phyloP scores from a whole-genome alignment of 2,329 filamentous ascomycete species.

The Zasmidium angulare region DNA sequence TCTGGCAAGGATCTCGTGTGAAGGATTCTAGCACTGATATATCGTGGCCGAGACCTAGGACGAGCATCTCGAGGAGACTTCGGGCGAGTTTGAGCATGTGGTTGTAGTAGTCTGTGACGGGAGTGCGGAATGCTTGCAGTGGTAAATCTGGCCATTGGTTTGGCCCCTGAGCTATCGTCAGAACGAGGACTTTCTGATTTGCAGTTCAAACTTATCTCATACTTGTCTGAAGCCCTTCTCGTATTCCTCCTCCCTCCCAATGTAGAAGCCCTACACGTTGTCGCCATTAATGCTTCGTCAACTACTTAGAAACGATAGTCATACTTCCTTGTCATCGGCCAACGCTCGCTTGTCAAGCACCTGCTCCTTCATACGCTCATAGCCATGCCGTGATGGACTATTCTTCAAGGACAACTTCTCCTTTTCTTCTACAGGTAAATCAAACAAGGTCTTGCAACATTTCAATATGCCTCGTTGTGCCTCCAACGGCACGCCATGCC shows the following conservation, averaged over 20 bases:
- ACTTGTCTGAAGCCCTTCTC: constrained; percentile 34
- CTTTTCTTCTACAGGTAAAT: constrained; percentile 20
- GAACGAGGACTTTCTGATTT: background rate
- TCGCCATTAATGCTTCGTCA: background rate
- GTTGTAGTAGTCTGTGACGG: constrained; percentile 19
- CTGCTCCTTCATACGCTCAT: constrained; percentile 18
- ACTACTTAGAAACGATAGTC: background rate
- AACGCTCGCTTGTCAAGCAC: constrained; percentile 19
- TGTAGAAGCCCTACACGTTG: constrained; percentile 26
- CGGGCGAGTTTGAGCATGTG: constrained; percentile 22
- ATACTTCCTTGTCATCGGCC: constrained; percentile 24
- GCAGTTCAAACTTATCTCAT: too few species aligned
- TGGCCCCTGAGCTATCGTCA: constrained; percentile 27
- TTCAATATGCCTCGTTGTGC: constrained; percentile 20
- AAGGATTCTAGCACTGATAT: constrained; percentile 26
- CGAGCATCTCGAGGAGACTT: constrained; percentile 24
- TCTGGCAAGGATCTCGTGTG: constrained; percentile 27
- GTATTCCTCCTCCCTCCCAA: constrained; percentile 30
- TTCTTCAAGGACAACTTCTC: constrained; percentile 24
- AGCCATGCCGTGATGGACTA: constrained; percentile 22
- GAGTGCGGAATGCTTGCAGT: constrained; percentile 29
- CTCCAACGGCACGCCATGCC: constrained; percentile 40
- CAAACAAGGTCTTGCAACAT: constrained; percentile 22
- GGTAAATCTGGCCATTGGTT: constrained; percentile 46
- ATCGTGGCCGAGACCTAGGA: constrained; percentile 21